Percentiles rank a stretch among this genome's conserved stretches.
Evolutionary conservation across 1,284 basidiomycete genomes (phyloP).

Genomic region (Malassezia dermatis): DNA sequence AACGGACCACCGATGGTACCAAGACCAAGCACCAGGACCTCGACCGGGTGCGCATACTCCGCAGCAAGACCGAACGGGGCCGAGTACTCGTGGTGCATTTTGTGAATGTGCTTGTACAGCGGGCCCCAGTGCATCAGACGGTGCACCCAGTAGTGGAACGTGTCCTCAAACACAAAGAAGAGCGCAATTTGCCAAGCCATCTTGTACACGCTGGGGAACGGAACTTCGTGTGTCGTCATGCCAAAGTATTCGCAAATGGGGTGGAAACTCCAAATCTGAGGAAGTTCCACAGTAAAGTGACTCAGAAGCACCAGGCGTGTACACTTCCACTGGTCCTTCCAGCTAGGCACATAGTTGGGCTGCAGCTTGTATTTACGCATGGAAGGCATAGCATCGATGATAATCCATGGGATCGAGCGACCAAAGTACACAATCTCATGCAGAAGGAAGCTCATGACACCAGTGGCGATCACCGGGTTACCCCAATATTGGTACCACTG

Average conservation of each 20-base stretch:
- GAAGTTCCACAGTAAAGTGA: conserved; percentile 91
- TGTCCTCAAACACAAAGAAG: conserved; percentile 94
- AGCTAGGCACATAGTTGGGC: conserved; percentile 55
- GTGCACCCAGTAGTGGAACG: conserved; percentile 72
- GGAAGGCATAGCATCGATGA: conserved; percentile 85
- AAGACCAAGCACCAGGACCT: conserved; percentile 74
- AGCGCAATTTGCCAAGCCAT: conserved; percentile 64
- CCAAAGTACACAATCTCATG: conserved; percentile 99
- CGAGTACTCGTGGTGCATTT: conserved; percentile 83
- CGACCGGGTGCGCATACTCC: conserved; percentile 90
- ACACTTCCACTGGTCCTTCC: conserved; percentile 84
- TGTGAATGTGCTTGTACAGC: conserved; percentile 95
- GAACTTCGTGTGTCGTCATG: conserved; percentile 83
- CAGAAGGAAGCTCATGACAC: conserved; percentile 80
- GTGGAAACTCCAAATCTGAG: conserved; percentile 94
- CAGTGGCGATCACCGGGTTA: conserved; percentile 86
- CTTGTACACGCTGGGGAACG: conserved; percentile 58
- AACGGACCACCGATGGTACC: conserved; percentile 83
- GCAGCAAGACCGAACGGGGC: conserved; percentile 95
- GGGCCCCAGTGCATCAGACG: conserved; percentile 77
- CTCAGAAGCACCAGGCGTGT: conserved; percentile 87
- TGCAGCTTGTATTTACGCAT: conserved; percentile 93
- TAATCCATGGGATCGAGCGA: conserved; percentile 85
- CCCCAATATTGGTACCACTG: conserved; percentile 50
- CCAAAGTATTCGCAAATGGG: conserved; percentile 79